phyloP scores from a whole-genome alignment of 1,284 basidiomycete species.

The Melampsora larici-populina region DNA sequence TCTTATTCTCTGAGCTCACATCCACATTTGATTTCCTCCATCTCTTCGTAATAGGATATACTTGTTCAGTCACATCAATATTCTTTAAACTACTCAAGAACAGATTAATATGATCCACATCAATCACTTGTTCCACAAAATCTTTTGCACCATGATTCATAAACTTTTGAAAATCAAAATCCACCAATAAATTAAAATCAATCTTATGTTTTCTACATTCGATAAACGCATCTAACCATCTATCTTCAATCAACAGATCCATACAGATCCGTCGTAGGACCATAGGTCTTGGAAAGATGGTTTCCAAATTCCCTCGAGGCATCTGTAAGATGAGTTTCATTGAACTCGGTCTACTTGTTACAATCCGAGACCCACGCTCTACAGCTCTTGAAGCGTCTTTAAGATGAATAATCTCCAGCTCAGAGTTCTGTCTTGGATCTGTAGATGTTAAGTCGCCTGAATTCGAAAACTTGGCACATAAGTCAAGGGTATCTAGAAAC shows the following conservation, averaged over 20 bases:
- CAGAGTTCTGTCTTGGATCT: not conserved
- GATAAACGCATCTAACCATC: conserved; percentile 78
- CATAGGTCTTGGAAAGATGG: conserved; percentile 84
- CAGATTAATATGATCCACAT: conserved; percentile 88
- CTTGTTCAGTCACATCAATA: conserved; percentile 17
- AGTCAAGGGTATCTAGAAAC: conserved; percentile 64
- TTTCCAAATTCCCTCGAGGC: conserved; percentile 96
- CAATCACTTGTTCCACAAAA: conserved; percentile 79
- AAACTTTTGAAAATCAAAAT: conserved; percentile 71
- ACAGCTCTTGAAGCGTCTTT: conserved; percentile 61
- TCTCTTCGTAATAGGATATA: conserved; percentile 25
- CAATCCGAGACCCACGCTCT: conserved; percentile 80
- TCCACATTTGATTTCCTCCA: conserved; percentile 12
- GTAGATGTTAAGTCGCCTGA: not conserved
- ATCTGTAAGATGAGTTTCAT: conserved; percentile 94
- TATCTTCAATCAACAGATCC: conserved; percentile 9
- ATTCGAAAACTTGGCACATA: conserved; percentile 45
- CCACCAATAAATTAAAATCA: conserved; percentile 81
- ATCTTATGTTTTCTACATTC: conserved; percentile 89
- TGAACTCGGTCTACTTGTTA: conserved; percentile 74
- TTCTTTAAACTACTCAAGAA: conserved; percentile 82
- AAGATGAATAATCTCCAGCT: not conserved
- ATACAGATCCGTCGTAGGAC: conserved; percentile 72
- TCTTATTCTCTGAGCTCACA: too few relatives aligned
- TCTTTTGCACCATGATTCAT: conserved; percentile 60